These are phyloP conservation scores for Xerophyta viscosa DNA, from an alignment of 106 monocot species.

Conservation along the genomic window DNA sequence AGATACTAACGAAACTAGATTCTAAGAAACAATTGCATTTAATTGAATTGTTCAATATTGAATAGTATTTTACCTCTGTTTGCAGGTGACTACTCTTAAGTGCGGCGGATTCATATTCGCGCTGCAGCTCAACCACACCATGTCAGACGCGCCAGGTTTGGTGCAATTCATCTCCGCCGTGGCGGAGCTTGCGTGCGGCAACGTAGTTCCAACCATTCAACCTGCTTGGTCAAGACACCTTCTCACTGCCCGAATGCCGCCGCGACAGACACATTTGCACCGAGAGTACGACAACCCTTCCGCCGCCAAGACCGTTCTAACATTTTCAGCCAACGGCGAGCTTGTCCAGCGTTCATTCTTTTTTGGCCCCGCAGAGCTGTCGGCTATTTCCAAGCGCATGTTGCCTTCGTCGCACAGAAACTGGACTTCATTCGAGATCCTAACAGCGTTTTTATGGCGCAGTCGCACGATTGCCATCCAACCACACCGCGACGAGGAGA, in stretches of 20 bases:
- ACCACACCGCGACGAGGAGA: slow-evolving; percentile 27
- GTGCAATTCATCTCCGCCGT: slow-evolving; percentile 45
- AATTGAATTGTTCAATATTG: too few relatives aligned
- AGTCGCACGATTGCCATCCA: slow-evolving; percentile 32
- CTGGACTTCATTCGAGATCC: slow-evolving; percentile 25
- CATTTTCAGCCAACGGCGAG: too few relatives aligned
- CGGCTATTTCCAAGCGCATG: slow-evolving; percentile 11
- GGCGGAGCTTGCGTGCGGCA: slow-evolving; percentile 33
- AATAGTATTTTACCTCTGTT: too few relatives aligned
- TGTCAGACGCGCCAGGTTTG: slow-evolving; percentile 53
- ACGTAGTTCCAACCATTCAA: not conserved
- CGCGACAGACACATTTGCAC: too few relatives aligned
- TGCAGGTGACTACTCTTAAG: slow-evolving; percentile 45
- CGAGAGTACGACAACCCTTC: too few relatives aligned
- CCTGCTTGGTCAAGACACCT: slow-evolving; percentile 31
- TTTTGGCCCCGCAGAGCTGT: slow-evolving; percentile 30
- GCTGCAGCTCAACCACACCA: slow-evolving; percentile 48
- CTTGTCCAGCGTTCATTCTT: slow-evolving; percentile 48
- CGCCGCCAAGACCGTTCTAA: too few relatives aligned
- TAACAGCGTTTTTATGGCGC: slow-evolving; percentile 47
- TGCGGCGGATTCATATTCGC: slow-evolving; percentile 69
- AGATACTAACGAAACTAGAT: too few relatives aligned
- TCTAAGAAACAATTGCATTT: too few relatives aligned
- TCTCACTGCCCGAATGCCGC: slow-evolving; percentile 27
- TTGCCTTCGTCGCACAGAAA: slow-evolving; percentile 20